Percentiles rank a stretch among this genome's conserved stretches.
Evolutionary conservation across 1,284 basidiomycete genomes (phyloP).

Genomic region (Marasmius oreades): DNA sequence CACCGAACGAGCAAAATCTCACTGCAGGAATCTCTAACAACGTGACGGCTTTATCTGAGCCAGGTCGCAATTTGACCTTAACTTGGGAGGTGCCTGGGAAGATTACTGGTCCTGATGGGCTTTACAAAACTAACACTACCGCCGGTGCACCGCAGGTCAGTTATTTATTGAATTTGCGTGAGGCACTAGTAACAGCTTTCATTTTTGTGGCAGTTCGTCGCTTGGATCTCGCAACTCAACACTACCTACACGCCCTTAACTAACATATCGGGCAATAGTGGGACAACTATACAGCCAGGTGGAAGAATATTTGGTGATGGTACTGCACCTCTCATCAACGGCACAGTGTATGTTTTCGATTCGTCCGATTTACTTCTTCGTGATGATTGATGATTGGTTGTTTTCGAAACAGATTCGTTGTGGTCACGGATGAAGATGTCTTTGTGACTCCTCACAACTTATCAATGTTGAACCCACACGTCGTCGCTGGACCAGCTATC

Average conservation of each 20-base stretch:
- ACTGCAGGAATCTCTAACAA: neutral
- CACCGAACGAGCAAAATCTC: neutral
- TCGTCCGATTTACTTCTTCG: neutral
- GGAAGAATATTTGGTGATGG: constrained; percentile 39
- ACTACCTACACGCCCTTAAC: constrained; percentile 38
- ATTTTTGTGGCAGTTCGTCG: constrained; percentile 23
- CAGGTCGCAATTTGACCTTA: constrained; percentile 35
- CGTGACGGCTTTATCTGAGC: constrained; percentile 1
- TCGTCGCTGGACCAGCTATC: constrained; percentile 56
- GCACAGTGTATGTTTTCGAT: constrained; percentile 39
- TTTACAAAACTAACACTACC: constrained; percentile 48
- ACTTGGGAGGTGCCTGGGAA: constrained; percentile 57
- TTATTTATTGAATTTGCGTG: neutral
- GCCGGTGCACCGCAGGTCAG: constrained; percentile 41
- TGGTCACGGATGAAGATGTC: constrained; percentile 47
- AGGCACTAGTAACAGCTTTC: neutral
- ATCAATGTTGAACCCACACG: constrained; percentile 47
- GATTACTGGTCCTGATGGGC: constrained; percentile 45
- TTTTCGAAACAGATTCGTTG: constrained; percentile 39
- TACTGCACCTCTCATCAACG: constrained; percentile 38
- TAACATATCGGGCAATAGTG: constrained; percentile 36
- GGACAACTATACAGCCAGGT: constrained; percentile 46
- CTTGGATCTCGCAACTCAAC: constrained; percentile 62
- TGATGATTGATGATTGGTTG: neutral
- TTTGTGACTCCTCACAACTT: constrained; percentile 62